Conservation (phyloP, 2,329 filamentous ascomycete genomes). For the Hypoxylon sp. region DNA sequence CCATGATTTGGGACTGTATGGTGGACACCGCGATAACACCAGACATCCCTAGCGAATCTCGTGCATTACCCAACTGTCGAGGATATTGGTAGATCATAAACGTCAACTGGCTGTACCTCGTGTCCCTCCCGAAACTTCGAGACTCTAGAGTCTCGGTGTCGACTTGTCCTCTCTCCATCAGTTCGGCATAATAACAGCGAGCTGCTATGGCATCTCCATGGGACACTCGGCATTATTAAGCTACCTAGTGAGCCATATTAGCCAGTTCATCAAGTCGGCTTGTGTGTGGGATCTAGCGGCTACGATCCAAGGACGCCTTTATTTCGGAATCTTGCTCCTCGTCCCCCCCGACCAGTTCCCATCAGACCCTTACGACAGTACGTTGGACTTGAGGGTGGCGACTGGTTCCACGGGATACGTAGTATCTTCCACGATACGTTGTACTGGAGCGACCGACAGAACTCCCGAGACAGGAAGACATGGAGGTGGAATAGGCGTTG, state of each 20-base stretch:
- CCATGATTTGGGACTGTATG: slow-evolving; percentile 56
- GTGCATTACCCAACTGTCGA: slow-evolving; percentile 73
- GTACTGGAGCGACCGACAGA: slow-evolving; percentile 65
- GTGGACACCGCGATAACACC: slow-evolving; percentile 54
- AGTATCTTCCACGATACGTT: slow-evolving; percentile 60
- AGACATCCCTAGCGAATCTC: slow-evolving; percentile 56
- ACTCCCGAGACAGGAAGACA: slow-evolving; percentile 53
- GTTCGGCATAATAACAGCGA: slow-evolving; percentile 72
- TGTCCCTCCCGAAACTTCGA: too few relatives aligned
- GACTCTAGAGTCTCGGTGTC: too few relatives aligned
- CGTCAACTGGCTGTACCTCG: too few relatives aligned
- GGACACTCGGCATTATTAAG: slow-evolving; percentile 71
- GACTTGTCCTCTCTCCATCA: too few relatives aligned
- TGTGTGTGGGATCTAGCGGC: slow-evolving; percentile 69
- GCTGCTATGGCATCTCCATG: slow-evolving; percentile 70
- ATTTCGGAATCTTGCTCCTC: too few relatives aligned
- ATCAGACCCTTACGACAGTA: neutral
- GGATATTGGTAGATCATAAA: slow-evolving; percentile 59
- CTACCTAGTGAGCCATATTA: slow-evolving; percentile 70
- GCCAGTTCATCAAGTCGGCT: slow-evolving; percentile 67
- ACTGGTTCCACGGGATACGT: slow-evolving; percentile 15
- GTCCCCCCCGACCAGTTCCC: neutral
- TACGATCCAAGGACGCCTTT: slow-evolving; percentile 65
- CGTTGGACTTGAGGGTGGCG: neutral
- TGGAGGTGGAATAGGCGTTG: neutral